phyloP scores from a whole-genome alignment of 2,329 filamentous ascomycete species.

The Beauveria scarabaeidicola region DNA sequence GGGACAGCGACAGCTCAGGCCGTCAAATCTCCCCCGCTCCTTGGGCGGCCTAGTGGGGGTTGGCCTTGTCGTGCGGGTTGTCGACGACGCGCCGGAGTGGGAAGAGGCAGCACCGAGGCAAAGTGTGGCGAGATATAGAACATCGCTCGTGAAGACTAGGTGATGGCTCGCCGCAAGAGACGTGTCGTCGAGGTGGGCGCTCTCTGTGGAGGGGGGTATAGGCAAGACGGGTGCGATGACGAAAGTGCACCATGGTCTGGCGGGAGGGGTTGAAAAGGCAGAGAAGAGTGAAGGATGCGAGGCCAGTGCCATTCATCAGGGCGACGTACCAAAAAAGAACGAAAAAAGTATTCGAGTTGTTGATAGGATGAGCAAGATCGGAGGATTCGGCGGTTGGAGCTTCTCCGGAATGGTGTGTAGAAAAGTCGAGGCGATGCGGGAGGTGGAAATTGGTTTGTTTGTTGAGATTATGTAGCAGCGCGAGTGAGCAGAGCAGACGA shows the following conservation, averaged over 20 bases:
- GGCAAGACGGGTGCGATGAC: not conserved
- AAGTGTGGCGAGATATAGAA: not conserved
- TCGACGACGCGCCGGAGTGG: not conserved
- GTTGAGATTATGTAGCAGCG: constrained; percentile 11
- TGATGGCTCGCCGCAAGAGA: not conserved
- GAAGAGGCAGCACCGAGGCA: not conserved
- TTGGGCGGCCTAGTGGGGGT: constrained; percentile 10
- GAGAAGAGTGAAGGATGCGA: not conserved
- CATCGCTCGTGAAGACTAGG: not conserved
- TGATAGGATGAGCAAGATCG: constrained; percentile 2
- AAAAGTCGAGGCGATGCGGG: not conserved
- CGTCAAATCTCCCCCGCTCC: constrained; percentile 6
- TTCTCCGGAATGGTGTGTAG: constrained; percentile 7
- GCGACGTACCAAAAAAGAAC: constrained; percentile 1
- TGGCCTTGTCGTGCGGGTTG: not conserved
- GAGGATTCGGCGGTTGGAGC: constrained; percentile 1
- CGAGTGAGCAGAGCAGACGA: not conserved
- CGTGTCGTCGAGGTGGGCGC: not conserved
- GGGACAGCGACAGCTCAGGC: not conserved
- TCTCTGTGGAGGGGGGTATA: not conserved
- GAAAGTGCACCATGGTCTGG: not conserved
- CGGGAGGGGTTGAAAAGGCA: constrained; percentile 6
- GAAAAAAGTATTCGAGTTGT: not conserved
- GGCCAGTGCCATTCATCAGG: not conserved
- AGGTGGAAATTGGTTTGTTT: constrained; percentile 11